Evolutionary conservation across 345 rosid species (phyloP).

Genomic region (Punica granatum): DNA sequence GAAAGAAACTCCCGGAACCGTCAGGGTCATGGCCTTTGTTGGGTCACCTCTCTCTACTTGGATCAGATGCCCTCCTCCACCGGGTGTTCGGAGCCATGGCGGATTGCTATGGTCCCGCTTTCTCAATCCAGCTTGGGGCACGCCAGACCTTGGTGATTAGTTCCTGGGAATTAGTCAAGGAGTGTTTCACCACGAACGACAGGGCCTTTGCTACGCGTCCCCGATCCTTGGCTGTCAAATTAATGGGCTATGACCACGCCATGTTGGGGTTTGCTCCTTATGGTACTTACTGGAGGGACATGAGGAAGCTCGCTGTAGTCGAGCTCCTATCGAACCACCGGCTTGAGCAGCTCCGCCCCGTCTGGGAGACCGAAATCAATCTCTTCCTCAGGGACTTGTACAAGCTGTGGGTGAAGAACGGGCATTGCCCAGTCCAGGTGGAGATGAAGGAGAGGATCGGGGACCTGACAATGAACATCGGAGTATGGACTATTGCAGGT

Average conservation of each 20-base stretch:
- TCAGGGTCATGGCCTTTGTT: conserved; percentile 33
- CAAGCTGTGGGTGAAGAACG: not conserved
- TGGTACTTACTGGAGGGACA: conserved; percentile 31
- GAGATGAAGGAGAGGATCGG: conserved; percentile 37
- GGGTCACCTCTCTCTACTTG: conserved; percentile 31
- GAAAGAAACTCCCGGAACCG: conserved; percentile 13
- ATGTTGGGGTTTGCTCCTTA: conserved; percentile 41
- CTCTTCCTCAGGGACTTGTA: conserved; percentile 10
- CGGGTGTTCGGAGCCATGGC: conserved; percentile 24
- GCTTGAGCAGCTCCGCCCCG: conserved; percentile 21
- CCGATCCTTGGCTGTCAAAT: conserved; percentile 18
- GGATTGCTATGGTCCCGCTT: conserved; percentile 24
- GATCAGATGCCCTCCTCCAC: conserved; percentile 14
- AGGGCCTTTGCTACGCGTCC: conserved; percentile 25
- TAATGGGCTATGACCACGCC: conserved; percentile 23
- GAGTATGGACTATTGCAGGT: conserved; percentile 23
- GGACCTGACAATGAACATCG: conserved; percentile 19
- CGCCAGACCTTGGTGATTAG: conserved; percentile 20
- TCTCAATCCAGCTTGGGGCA: conserved; percentile 22
- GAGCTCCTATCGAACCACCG: conserved; percentile 31
- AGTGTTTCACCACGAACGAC: conserved; percentile 22
- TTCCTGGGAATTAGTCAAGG: conserved; percentile 25
- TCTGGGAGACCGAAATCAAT: conserved; percentile 18
- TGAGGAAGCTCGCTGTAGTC: conserved; percentile 16
- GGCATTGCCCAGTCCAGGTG: not conserved